Conservation (phyloP, 1,284 basidiomycete genomes). For the Austroboletus niveus region DNA sequence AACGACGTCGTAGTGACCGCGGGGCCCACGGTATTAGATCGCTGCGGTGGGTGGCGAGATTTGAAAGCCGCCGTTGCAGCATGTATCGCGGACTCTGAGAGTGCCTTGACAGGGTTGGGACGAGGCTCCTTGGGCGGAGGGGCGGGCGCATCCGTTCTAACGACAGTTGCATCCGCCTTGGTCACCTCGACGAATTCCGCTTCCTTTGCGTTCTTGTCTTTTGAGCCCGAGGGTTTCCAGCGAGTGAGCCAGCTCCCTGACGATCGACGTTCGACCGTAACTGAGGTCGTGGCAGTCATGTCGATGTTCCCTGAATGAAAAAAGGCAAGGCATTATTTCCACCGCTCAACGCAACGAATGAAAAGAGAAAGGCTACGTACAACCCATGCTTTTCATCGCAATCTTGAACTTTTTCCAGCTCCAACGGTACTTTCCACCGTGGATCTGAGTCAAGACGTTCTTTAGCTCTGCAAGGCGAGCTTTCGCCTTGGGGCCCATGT, state of each 20-base stretch:
- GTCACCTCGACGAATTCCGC: constrained; percentile 26
- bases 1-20: constrained; percentile 16
- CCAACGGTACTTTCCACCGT: constrained; percentile 74
- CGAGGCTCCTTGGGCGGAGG: constrained; percentile 32
- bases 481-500: constrained; percentile 63
- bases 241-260: constrained; percentile 56
- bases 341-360: not conserved
- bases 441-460: constrained; percentile 65
- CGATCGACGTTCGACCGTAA: constrained; percentile 54
- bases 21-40: constrained; percentile 30
- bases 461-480: constrained; percentile 66
- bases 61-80: constrained; percentile 30
- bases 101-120: constrained; percentile 32
- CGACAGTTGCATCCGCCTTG: constrained; percentile 7
- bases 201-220: constrained; percentile 25
- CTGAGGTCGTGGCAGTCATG: constrained; percentile 49
- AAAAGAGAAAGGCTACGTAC: constrained; percentile 42
- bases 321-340: not conserved
- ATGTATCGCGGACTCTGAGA: constrained; percentile 31
- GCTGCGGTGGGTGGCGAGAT: constrained; percentile 27
- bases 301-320: constrained; percentile 58
- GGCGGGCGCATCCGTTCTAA: not conserved
- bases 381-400: constrained; percentile 75
- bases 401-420: constrained; percentile 76
- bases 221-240: constrained; percentile 40